Evolutionary conservation across 2,329 filamentous ascomycete species (phyloP), one percentile per base, ranked within the genome.

Genomic region (Beauveria sp.): DNA sequence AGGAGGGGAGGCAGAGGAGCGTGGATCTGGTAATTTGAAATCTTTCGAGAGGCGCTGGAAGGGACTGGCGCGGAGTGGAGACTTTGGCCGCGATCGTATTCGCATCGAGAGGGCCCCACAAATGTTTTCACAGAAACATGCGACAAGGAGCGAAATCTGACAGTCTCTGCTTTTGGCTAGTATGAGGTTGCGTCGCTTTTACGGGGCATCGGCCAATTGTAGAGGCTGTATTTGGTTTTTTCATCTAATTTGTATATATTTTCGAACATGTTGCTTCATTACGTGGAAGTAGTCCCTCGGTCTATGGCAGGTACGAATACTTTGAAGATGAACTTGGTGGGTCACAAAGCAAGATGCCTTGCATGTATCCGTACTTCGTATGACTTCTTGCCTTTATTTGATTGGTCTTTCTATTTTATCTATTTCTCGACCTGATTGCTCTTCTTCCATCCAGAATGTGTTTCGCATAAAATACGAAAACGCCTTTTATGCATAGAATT

Each of bases 11-110:
- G n/a, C 38, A 34, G 34, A 34, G 31, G 10, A 38, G 16, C 48
- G 49, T 45, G 48, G 57, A 51, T 52, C 46, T 22, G 40, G 46
- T 26, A 48, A 57, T 22, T 57, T 57, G 26, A 46, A 57, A 48
- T 57, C 43, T 57, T 57, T 55, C 42, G 54, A 43, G 54, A 38
- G 54, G 42, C 42, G 40, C 42, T 56, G 46, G 56, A 46, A 60
- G 38, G 40, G 48, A 40, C 31, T 28, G 42, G 42, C 34, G 34
- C 34, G 34, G 34, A 38, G 34, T 43, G 42, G 42, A 43, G 42
- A 43, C 18, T 43, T 43, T 38, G 34, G 34, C 34, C 34, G 34
- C 45, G 20, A 48, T 24, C 45, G 45, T 24, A 48, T 48, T 48
- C n/a, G 45, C 45, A 48, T 48, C 45, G 20, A 38, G 6, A 38